Percentiles rank a stretch among this genome's conserved stretches.
Evolutionary conservation across 371 early-diverging fungal genomes (phyloP).

Genomic region (Mortierella sp.): DNA sequence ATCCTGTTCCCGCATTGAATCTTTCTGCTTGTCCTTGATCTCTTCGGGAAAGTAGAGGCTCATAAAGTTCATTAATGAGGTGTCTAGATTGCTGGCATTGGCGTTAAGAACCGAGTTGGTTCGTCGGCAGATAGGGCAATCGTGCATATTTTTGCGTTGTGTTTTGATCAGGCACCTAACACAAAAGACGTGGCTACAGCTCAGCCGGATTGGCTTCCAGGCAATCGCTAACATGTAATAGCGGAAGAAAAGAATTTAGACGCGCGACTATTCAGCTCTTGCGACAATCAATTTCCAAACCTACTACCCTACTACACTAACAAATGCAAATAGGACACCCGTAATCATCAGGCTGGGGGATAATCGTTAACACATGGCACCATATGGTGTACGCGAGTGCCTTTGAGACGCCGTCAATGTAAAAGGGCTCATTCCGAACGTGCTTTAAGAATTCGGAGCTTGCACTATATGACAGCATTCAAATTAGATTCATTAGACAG

Average conservation of each 20-base stretch:
- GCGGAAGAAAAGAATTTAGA: background rate
- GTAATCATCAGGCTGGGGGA: constrained; percentile 86
- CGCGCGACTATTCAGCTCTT: background rate
- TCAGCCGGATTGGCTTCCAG: constrained; percentile 82
- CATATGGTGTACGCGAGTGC: constrained; percentile 56
- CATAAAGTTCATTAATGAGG: constrained; percentile 73
- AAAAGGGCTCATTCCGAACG: constrained; percentile 55
- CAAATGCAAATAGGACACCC: constrained; percentile 70
- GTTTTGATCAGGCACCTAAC: constrained; percentile 81
- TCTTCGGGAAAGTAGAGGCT: constrained; percentile 81
- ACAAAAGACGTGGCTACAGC: constrained; percentile 80
- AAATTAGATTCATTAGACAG: too few relatives aligned
- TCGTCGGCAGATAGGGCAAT: constrained; percentile 81
- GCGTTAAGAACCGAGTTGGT: constrained; percentile 69
- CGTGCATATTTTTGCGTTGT: constrained; percentile 67
- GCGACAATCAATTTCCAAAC: too few relatives aligned
- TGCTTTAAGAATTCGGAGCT: constrained; percentile 62
- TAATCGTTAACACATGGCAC: constrained; percentile 60
- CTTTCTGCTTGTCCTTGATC: constrained; percentile 75
- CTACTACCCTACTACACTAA: too few relatives aligned
- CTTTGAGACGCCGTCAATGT: constrained; percentile 48
- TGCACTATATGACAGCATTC: too few relatives aligned
- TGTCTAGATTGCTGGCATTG: constrained; percentile 70
- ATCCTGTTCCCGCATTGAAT: constrained; percentile 76
- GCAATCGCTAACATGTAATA: constrained; percentile 60